Evolutionary conservation across 176 grass and related monocot species (phyloP).

Genomic region (Saccharum spontaneum): DNA sequence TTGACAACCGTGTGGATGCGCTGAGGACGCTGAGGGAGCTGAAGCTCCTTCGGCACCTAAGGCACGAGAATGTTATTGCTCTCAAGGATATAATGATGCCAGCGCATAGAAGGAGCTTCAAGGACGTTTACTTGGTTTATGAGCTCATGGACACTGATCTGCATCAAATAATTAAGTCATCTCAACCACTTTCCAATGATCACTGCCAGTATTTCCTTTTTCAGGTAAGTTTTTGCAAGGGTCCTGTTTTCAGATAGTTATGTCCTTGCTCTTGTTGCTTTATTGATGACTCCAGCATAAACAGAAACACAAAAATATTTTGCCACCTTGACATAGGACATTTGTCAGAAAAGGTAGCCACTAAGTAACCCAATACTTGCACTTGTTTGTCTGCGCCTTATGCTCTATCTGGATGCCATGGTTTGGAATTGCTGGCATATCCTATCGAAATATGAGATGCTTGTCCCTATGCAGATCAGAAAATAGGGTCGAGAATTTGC

Average conservation of each 20-base stretch:
- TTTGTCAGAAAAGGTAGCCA: background rate
- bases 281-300: constrained; percentile 8
- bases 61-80: constrained; percentile 61
- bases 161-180: constrained; percentile 66
- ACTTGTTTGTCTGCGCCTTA: background rate
- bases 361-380: background rate
- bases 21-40: constrained; percentile 56
- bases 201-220: constrained; percentile 79
- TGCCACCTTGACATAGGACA: background rate
- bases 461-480: background rate
- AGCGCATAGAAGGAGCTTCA: constrained; percentile 50
- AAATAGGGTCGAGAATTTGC: background rate
- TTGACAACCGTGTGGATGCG: constrained; percentile 62
- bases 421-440: background rate
- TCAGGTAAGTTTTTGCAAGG: constrained; percentile 29
- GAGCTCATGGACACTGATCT: constrained; percentile 60
- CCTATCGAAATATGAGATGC: background rate
- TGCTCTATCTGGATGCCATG: background rate
- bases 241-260: background rate
- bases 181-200: constrained; percentile 53
- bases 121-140: constrained; percentile 66
- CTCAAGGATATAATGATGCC: constrained; percentile 78
- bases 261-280: background rate
- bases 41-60: constrained; percentile 57
- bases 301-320: background rate